Conservation (phyloP, 2,329 filamentous ascomycete genomes). For the Trichoderma endophyticum region DNA sequence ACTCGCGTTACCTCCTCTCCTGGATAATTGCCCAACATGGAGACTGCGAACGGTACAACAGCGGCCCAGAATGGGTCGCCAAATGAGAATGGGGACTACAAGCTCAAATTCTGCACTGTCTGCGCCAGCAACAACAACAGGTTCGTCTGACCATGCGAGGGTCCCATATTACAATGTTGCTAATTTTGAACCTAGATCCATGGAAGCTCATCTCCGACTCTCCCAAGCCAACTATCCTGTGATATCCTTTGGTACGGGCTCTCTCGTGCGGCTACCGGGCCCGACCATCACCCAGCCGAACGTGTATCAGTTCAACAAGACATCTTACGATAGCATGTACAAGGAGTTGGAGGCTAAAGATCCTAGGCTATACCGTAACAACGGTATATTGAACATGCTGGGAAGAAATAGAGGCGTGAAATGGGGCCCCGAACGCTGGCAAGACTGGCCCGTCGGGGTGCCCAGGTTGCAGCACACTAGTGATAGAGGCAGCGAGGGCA, state of each 20-base stretch:
- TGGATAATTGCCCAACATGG: conserved; percentile 34
- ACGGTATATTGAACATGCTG: conserved; percentile 94
- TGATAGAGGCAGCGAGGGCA: conserved; percentile 75
- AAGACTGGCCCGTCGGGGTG: conserved; percentile 90
- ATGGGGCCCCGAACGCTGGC: conserved; percentile 94
- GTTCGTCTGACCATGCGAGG: conserved; percentile 46
- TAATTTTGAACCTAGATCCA: conserved; percentile 40
- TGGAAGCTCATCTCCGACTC: conserved; percentile 97
- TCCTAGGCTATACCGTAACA: conserved; percentile 79
- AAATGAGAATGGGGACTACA: conserved; percentile 63
- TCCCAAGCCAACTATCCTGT: conserved; percentile 87
- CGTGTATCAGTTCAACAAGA: conserved; percentile 97
- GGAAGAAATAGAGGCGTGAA: conserved; percentile 89
- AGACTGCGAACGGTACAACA: conserved; percentile 40
- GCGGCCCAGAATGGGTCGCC: conserved; percentile 43
- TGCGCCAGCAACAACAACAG: conserved; percentile 98
- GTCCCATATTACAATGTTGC: neutral
- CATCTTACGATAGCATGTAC: conserved; percentile 92
- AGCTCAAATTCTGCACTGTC: conserved; percentile 96
- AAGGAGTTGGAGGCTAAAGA: conserved; percentile 86
- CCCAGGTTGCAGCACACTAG: conserved; percentile 73
- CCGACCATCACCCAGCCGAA: conserved; percentile 91
- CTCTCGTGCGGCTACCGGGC: conserved; percentile 86
- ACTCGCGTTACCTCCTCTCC: conserved; percentile 10
- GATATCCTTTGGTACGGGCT: conserved; percentile 95